Base-by-base conservation (phyloP, 2,329 filamentous ascomycete species). In the Aureobasidium sp. region DNA sequence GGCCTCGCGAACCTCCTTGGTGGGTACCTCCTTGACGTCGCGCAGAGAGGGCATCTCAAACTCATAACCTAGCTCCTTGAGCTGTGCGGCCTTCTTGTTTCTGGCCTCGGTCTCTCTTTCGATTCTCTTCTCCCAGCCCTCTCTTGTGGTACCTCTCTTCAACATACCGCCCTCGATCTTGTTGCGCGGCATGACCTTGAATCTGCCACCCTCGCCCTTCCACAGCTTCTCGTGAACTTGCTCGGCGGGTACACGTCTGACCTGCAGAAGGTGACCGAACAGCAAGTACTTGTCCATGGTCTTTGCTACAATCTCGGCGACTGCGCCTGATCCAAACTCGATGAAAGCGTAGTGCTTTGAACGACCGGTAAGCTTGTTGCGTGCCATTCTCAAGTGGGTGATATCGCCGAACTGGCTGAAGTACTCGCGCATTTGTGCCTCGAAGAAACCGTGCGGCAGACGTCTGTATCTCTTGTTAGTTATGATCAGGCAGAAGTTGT, bases 221-320 rank as follows among this genome's bases (percentile, higher is more conserved):
- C 91, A 97, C 59, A 97, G 79, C 64, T 90, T 82, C 29, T 86
- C 82, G 72, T 95, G 90, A 47, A 96, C 79, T 71, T 92, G 86
- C 64, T 89, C 90, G 62, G 85, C 78, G 4, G 90, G 85, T 3
- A 97, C 83, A 30, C 86, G 79, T 72, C 90, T 89, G 76, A 92
- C 93, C 76, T 95, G 93, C 68, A 99, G 81, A 65, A 97, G 89
- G 73, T 97, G 93, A 6, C 91, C 90, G 74, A 96, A 97, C 71
- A 99, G 83, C 42, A 97, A 85, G 76, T 99, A 99, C 77, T 92
- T 95, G 80, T 97, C 86, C 94, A 99, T 99, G 27, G 94, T 96
- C 77, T 91, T 90, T 53, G 90, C 88, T 34, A 96, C 93, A 68
- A 97, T 91, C 69, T 90, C 88, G 42, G 94, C 93, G n/a, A 91